Evolutionary conservation across 305 asterid species (phyloP).

Genomic region (Nicotiana rustica): DNA sequence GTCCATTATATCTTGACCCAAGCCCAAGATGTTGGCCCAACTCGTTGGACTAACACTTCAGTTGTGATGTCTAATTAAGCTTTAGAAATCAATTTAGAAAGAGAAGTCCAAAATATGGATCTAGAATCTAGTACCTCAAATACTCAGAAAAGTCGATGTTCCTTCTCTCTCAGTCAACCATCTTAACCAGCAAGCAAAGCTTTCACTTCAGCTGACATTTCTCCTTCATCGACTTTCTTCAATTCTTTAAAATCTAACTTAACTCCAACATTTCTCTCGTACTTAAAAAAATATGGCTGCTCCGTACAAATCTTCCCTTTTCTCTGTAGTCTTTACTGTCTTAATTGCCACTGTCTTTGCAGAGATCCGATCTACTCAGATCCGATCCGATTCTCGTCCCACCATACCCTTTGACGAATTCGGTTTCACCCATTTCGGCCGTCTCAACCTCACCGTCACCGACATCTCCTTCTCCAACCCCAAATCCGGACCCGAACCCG

Average conservation of each 20-base stretch:
- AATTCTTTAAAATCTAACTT: no score
- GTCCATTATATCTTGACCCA: no score
- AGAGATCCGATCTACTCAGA: slow-evolving; percentile 70
- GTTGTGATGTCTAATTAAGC: background rate
- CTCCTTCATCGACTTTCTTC: background rate
- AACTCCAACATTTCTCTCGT: background rate
- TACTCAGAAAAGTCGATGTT: background rate
- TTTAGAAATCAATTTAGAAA: background rate
- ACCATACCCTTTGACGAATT: slow-evolving; percentile 79
- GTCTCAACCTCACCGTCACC: slow-evolving; percentile 66
- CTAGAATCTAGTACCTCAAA: background rate
- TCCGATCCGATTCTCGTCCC: slow-evolving; percentile 69
- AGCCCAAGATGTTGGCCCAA: no score
- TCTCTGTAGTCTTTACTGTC: slow-evolving; percentile 41
- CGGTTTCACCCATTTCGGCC: slow-evolving; percentile 85
- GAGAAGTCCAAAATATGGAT: background rate
- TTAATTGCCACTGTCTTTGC: slow-evolving; percentile 44
- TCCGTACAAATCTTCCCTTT: slow-evolving; percentile 14
- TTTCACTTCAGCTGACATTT: background rate
- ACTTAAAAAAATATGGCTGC: slow-evolving; percentile 35
- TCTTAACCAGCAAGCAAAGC: background rate
- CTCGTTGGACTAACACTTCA: no score
- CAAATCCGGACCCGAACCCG: slow-evolving; percentile 44
- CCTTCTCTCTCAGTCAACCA: background rate
- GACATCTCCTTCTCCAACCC: slow-evolving; percentile 45